Evolutionary conservation across 2,329 filamentous ascomycete species (phyloP).

Genomic region (Phialophora chinensis): DNA sequence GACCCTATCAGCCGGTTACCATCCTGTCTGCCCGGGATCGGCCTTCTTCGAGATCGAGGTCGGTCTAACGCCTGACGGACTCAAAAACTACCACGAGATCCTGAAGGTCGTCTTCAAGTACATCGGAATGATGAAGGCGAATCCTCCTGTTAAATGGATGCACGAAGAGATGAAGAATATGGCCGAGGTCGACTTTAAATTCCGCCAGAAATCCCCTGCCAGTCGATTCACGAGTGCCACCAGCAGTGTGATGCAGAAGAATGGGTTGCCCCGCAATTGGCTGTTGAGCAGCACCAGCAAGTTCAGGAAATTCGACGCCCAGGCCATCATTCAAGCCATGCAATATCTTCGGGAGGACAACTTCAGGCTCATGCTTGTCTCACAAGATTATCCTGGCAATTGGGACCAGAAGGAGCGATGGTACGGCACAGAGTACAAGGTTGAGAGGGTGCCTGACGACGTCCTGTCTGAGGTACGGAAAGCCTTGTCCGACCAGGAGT

Average conservation of each 20-base stretch:
- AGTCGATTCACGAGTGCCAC: constrained; percentile 86
- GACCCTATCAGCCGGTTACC: constrained; percentile 76
- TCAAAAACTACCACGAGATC: constrained; percentile 81
- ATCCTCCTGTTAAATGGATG: constrained; percentile 86
- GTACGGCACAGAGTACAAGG: constrained; percentile 95
- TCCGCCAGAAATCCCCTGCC: constrained; percentile 88
- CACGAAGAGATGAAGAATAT: constrained; percentile 90
- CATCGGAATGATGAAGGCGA: constrained; percentile 80
- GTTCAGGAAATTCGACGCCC: constrained; percentile 78
- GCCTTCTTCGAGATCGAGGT: constrained; percentile 81
- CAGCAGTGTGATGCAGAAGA: constrained; percentile 86
- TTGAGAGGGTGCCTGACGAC: constrained; percentile 77
- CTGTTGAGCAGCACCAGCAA: constrained; percentile 80
- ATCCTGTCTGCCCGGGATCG: constrained; percentile 77
- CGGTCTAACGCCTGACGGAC: constrained; percentile 80
- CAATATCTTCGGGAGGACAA: constrained; percentile 82
- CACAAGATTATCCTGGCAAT: constrained; percentile 79
- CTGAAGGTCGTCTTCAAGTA: constrained; percentile 89
- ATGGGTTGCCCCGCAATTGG: constrained; percentile 79
- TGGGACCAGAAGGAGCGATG: constrained; percentile 93
- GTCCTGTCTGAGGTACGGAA: constrained; percentile 73
- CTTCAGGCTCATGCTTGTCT: constrained; percentile 82
- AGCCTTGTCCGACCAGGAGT: constrained; percentile 64
- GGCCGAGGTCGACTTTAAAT: constrained; percentile 92
- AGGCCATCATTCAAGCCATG: constrained; percentile 76